These are phyloP conservation scores for Neonectria ditissima DNA, from an alignment of 2,329 filamentous ascomycete species.

Conservation along the genomic window DNA sequence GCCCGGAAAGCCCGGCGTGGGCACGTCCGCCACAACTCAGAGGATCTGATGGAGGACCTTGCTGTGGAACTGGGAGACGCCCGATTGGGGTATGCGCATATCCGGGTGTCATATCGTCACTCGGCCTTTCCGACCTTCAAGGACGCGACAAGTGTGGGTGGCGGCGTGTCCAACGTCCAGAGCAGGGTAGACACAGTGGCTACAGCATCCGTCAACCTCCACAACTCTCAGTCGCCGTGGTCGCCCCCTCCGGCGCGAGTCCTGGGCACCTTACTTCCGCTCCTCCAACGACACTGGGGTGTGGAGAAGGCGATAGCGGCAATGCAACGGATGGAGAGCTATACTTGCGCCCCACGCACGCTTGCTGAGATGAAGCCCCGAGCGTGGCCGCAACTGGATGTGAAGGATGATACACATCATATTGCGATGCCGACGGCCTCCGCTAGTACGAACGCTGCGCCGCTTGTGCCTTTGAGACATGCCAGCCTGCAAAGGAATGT, in stretches of 20 bases:
- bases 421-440: conserved; percentile 17
- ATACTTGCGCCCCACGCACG: conserved; percentile 24
- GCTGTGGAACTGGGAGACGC: conserved; percentile 66
- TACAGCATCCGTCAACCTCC: conserved; percentile 62
- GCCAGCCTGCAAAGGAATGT: conserved; percentile 36
- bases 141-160: conserved; percentile 40
- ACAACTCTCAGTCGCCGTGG: conserved; percentile 64
- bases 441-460: conserved; percentile 5
- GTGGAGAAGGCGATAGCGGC: conserved; percentile 56
- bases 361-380: conserved; percentile 2
- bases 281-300: conserved; percentile 64
- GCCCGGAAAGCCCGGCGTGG: conserved; percentile 35
- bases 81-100: conserved; percentile 61
- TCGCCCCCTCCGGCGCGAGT: conserved; percentile 56
- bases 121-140: conserved; percentile 62
- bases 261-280: conserved; percentile 55
- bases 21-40: conserved; percentile 57
- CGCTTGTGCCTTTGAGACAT: conserved; percentile 37
- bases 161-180: conserved; percentile 54
- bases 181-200: conserved; percentile 66
- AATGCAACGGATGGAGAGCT: conserved; percentile 50
- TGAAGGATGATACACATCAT: not conserved
- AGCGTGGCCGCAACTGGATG: conserved; percentile 9
- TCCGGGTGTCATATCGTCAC: conserved; percentile 67
- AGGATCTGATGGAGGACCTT: conserved; percentile 69